Percentiles rank a stretch among this genome's conserved stretches.
Conservation (phyloP, 768 basidiomycete genomes). For the Tremella yokohamensis region DNA sequence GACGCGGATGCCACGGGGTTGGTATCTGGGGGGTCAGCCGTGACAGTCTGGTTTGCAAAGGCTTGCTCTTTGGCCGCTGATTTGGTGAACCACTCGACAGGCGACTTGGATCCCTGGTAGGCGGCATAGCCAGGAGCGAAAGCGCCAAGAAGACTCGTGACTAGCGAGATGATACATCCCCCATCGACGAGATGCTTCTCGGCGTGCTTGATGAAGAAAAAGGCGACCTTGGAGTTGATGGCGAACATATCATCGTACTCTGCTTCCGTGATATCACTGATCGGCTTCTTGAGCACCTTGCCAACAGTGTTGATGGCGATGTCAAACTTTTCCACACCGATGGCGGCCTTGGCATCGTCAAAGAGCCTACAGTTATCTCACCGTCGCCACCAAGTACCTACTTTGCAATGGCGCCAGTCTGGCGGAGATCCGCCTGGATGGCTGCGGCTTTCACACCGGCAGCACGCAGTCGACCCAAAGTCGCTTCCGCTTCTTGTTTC, state of each 20-base stretch:
- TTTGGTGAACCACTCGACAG: slow-evolving; percentile 2
- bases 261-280: neutral
- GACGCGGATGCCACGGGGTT: too few species aligned
- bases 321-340: neutral
- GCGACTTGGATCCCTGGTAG: slow-evolving; percentile 1
- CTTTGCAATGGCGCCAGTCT: too few species aligned
- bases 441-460: too few species aligned
- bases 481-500: too few species aligned
- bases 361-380: too few species aligned
- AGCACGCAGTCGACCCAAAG: too few species aligned
- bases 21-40: too few species aligned
- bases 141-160: too few species aligned
- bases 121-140: neutral
- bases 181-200: neutral
- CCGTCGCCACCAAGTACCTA: too few species aligned
- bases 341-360: too few species aligned
- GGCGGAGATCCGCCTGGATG: too few species aligned
- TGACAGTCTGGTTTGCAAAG: too few species aligned
- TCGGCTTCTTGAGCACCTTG: slow-evolving; percentile 3
- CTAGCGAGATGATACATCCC: neutral
- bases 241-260: neutral
- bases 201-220: slow-evolving; percentile 5
- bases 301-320: slow-evolving; percentile 2
- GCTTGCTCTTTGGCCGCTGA: slow-evolving; percentile 2
- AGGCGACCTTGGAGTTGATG: neutral